These are phyloP conservation scores for Aspergillus cejpii DNA, from an alignment of 2,329 filamentous ascomycete genomes.

Conservation along the genomic window DNA sequence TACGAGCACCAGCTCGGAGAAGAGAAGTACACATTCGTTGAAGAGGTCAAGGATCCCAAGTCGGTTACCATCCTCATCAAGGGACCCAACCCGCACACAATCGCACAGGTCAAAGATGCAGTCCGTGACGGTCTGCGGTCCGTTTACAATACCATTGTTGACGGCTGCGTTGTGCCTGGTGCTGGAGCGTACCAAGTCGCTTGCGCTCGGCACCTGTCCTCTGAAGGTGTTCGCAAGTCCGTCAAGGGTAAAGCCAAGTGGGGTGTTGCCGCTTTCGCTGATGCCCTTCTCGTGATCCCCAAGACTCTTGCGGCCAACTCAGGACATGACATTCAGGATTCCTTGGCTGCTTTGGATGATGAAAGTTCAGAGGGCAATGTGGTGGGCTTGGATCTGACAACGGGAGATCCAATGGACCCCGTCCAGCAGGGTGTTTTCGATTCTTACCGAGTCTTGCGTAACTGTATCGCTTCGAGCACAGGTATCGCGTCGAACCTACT, in stretches of 20 bases:
- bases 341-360: conserved; percentile 77
- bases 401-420: conserved; percentile 91
- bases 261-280: conserved; percentile 89
- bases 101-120: conserved; percentile 91
- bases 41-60: conserved; percentile 98
- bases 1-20: conserved; percentile 97
- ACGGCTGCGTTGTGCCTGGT: conserved; percentile 88
- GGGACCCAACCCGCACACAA: conserved; percentile 93
- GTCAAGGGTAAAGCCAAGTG: conserved; percentile 98
- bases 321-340: conserved; percentile 94
- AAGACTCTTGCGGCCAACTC: conserved; percentile 96
- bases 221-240: conserved; percentile 76
- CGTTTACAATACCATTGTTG: conserved; percentile 99
- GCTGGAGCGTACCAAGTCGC: conserved; percentile 95
- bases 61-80: conserved; percentile 97
- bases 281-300: conserved; percentile 89
- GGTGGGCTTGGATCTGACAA: conserved; percentile 78
- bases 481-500: conserved; percentile 93
- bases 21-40: conserved; percentile 98
- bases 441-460: conserved; percentile 89
- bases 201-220: conserved; percentile 77
- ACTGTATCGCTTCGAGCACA: conserved; percentile 86
- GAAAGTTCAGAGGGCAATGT: conserved; percentile 76
- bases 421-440: conserved; percentile 89
- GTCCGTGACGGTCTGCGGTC: conserved; percentile 90